Evolutionary conservation across 371 early-diverging fungal species (phyloP), one percentile per base, ranked within the genome.

Genomic region (Apophysomyces sp.): DNA sequence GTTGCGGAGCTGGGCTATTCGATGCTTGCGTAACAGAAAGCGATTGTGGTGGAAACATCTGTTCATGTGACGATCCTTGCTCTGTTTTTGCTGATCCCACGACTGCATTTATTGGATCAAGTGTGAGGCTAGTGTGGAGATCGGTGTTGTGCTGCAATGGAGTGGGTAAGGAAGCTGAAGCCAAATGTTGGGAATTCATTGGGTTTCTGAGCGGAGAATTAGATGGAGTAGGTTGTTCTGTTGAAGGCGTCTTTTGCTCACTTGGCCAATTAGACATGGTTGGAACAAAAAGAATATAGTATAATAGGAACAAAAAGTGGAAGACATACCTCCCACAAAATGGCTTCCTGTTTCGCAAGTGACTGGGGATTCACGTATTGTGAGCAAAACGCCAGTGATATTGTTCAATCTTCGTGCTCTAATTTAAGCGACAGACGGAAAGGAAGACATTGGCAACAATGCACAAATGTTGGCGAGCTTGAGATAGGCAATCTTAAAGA

Each of bases 121-220:
- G 44, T 21, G 16, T 21, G 21, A 21, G 44, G 21, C 11, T 21
- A 3, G 21, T 4, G 21, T 6, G 21, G 24, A 18, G 9, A 9
- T 18, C 44, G 4, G 21, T 0, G 3, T 44, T n/a, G 21, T n/a
- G 44, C 1, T 4, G 0, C 21, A 44, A 21, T 44, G 44, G 44
- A 18, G 21, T n/a, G 9, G 44, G n/a, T 4, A 18, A 18, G 3
- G 44, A n/a, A 21, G 21, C 21, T 18, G 44, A 21, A 24, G 44
- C 3, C 21, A 8, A 18, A 4, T n/a, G 16, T 21, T 44, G 44
- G 18, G 5, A n/a, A 21, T 44, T 9, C 44, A 44, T 21, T 9
- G 44, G 15, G 8, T 28, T 13, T 16, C 18, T 29, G 29, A 44
- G 58, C 58, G 58, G 58, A 57, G 58, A 57, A 28, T 57, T 40